Evolutionary conservation across 1,139 yeast species (phyloP), one percentile per base, ranked within the genome.

Genomic region (Diutina rugosa): DNA sequence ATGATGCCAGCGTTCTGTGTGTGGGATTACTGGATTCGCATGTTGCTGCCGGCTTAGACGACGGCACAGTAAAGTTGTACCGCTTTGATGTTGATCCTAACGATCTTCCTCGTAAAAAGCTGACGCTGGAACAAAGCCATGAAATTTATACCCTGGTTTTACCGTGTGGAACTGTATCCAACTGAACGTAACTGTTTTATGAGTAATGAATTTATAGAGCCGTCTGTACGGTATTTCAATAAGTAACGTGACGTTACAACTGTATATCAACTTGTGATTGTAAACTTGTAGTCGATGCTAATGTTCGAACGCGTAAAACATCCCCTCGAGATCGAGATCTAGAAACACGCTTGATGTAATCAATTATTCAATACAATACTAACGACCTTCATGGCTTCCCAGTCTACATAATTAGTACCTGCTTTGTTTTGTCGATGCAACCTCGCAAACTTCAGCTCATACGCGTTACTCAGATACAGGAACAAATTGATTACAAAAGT

Each of bases 11-110:
- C 32, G 93, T 91, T 12, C 82, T 88, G 38, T 88, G 96, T 69
- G 97, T 91, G 18, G 96, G 87, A 0, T 76, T 93, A 56, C 90
- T 95, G 59, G 98, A 91, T 69, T 87, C 96, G 16, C 78, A 89
- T 58, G 84, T 90, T 69, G 96, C 90, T 44, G 87, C 93, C 56
- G 98, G 96, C 2, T 84, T 90, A 61, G 97, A 90, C 61, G 83
- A 82, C 63, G 97, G 98, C 5, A 79, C 80, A 56, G 95, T 90
- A 18, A 82, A 86, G 63, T 81, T 90, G 84, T 85, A 84, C 68
- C 82, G 88, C 61, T 91, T 90, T 70, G 96, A 84, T 60, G 32
- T 49, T 16, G 53, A 49, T 30, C 44, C 53, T 10, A 32, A 49
- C n/a, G 44, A 30, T 47, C 38, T 47, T 28, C 51, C 51, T 6